A percentile compares a stretch with the other conserved stretches of the same genome.
These are phyloP conservation scores for Colletotrichum gigasporum DNA, from an alignment of 2,329 filamentous ascomycete species.

Conservation along the genomic window DNA sequence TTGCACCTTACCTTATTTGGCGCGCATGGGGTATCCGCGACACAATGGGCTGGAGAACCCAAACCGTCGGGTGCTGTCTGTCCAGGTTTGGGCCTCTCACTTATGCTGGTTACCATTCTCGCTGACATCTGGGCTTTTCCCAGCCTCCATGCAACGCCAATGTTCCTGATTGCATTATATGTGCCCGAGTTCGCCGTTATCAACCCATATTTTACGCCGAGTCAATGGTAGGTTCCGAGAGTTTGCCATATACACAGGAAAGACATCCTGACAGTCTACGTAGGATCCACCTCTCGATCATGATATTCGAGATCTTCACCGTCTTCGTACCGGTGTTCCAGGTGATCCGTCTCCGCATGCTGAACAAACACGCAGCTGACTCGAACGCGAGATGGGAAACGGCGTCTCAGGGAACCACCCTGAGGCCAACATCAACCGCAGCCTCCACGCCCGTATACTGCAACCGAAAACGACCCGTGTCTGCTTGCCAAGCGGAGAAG, in stretches of 20 bases:
- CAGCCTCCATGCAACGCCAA: conserved; percentile 63
- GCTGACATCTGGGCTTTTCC: conserved; percentile 3
- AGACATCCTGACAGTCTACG: background rate
- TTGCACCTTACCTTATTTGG: conserved; percentile 62
- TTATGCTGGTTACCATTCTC: background rate
- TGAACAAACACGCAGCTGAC: conserved; percentile 35
- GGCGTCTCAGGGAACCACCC: conserved; percentile 35
- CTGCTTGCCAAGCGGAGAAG: conserved; percentile 38
- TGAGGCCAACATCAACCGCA: conserved; percentile 22
- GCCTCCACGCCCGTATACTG: conserved; percentile 28
- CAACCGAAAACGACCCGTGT: conserved; percentile 32
- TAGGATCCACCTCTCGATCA: conserved; percentile 59
- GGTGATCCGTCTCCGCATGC: conserved; percentile 37
- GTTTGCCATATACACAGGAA: background rate
- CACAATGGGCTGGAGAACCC: conserved; percentile 65
- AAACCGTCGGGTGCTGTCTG: conserved; percentile 55
- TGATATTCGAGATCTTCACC: conserved; percentile 64
- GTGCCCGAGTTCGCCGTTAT: conserved; percentile 49
- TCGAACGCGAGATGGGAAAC: conserved; percentile 43
- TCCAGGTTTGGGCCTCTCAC: conserved; percentile 37
- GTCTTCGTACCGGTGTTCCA: conserved; percentile 58
- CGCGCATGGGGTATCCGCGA: conserved; percentile 63
- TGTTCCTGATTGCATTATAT: conserved; percentile 63
- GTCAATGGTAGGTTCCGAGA: conserved; percentile 60
- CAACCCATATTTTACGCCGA: conserved; percentile 59